These are phyloP conservation scores for Lanmaoa pseudosensibilis DNA, from an alignment of 768 basidiomycete species.

Conservation along the genomic window DNA sequence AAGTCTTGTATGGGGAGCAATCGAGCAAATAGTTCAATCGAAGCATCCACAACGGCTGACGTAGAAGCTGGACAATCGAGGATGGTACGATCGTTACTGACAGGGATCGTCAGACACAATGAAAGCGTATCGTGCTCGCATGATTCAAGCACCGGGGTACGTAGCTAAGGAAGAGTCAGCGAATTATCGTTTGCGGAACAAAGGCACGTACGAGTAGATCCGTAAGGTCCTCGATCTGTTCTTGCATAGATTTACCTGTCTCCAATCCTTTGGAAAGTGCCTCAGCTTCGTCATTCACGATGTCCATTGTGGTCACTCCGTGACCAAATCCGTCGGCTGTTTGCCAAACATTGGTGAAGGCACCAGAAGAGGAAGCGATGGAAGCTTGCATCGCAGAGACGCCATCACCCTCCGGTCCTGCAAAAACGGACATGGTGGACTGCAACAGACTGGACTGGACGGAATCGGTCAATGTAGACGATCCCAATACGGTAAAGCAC, in stretches of 20 bases:
- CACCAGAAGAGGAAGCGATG: constrained; percentile 81
- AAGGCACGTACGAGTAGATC: constrained; percentile 63
- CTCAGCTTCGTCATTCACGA: constrained; percentile 45
- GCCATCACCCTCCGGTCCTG: constrained; percentile 80
- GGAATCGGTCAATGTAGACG: constrained; percentile 74
- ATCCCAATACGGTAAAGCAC: constrained; percentile 83
- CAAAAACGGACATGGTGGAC: constrained; percentile 77
- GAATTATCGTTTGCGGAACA: not conserved
- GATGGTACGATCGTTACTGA: constrained; percentile 44
- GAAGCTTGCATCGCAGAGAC: constrained; percentile 89
- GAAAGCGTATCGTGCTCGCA: constrained; percentile 84
- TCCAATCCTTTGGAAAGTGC: constrained; percentile 16
- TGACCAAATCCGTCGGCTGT: constrained; percentile 87
- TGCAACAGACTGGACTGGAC: constrained; percentile 82
- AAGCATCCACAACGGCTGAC: constrained; percentile 84
- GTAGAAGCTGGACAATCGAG: constrained; percentile 72
- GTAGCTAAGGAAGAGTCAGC: constrained; percentile 29
- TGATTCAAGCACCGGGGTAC: constrained; percentile 77
- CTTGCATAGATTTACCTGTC: constrained; percentile 59
- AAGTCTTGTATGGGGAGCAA: constrained; percentile 79
- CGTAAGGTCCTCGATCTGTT: constrained; percentile 77
- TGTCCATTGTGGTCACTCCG: constrained; percentile 75
- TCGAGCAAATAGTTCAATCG: constrained; percentile 82
- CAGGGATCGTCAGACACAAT: constrained; percentile 54
- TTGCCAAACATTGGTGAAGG: constrained; percentile 85